Evolutionary conservation across 371 early-diverging fungal genomes (phyloP), one percentile per base, ranked within the genome.

Genomic region (Basidiobolus meristosporus): DNA sequence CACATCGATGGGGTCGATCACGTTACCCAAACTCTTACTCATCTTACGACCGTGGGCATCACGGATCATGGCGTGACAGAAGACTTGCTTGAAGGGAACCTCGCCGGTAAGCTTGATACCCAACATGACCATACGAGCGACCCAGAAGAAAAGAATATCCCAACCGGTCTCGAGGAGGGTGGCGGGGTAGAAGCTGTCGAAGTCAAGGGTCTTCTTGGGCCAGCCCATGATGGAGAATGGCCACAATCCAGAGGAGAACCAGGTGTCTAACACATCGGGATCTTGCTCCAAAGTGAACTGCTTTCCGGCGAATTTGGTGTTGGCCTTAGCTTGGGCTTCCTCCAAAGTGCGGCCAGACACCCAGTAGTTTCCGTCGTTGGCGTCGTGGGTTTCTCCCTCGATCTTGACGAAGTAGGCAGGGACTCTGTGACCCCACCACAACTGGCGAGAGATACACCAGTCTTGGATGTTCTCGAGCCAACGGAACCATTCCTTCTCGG

Each of bases 121-220:
- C 42, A 98, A 56, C 98, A 99, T 98, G 28, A 98, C 96, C 99
- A 99, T 99, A 48, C 99, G 76, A 3, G 98, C 98, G 29, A 98
- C 98, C 99, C 99, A 99, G 77, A 98, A 98, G 80, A 98, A 98
- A 42, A 99, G 56, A 63, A 99, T 99, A 63, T 99, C 99, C 77
- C 82, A 82, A 14, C 99, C 99, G 41, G 99, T 99, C 62, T 99
- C 99, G 21, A 98, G 63, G 19, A 99, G 47, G 4, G 81, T 59
- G 31, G 84, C 85, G 9, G 99, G 99, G 54, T 90, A 99, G 65
- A 82, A 97, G 36, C 63, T 68, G 36, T 72, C 53, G 40, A 89
- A 56, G 61, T 99, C 95, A 1, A 59, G 58, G 7, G 92, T 91
- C 62, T 63, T 57, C 42, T 83, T 63, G 17, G 96, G 93, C 99